Evolutionary conservation across 2,329 filamentous ascomycete species (phyloP).

Genomic region (Aspergillus puulaauensis): DNA sequence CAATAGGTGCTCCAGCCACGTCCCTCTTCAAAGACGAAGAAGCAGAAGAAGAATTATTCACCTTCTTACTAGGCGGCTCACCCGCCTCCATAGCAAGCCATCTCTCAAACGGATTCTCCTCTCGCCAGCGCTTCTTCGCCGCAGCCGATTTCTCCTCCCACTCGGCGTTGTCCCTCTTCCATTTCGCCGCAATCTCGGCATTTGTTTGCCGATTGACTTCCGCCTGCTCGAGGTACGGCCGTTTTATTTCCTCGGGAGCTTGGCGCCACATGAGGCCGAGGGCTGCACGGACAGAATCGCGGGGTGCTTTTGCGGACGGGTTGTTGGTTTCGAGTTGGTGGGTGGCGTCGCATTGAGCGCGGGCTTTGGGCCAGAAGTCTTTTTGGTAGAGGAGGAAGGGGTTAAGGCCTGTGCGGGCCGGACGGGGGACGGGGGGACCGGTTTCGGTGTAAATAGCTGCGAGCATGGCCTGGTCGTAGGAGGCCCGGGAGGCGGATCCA

Average conservation of each 20-base stretch:
- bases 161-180: constrained; percentile 67
- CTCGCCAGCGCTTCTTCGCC: constrained; percentile 42
- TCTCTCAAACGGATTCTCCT: constrained; percentile 35
- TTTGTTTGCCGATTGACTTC: constrained; percentile 69
- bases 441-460: constrained; percentile 60
- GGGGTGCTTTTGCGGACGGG: constrained; percentile 64
- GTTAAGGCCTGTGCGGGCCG: constrained; percentile 73
- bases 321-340: constrained; percentile 64
- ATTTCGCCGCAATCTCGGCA: constrained; percentile 62
- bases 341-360: constrained; percentile 68
- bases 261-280: constrained; percentile 91
- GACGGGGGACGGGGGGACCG: constrained; percentile 72
- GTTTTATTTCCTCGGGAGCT: constrained; percentile 66
- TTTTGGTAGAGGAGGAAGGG: constrained; percentile 90
- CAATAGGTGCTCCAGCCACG: background rate
- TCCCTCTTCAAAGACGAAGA: background rate
- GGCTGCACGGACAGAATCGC: constrained; percentile 76
- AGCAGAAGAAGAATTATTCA: background rate
- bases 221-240: constrained; percentile 75
- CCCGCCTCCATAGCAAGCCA: constrained; percentile 37
- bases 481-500: constrained; percentile 33
- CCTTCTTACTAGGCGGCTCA: constrained; percentile 4
- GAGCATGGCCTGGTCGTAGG: constrained; percentile 59
- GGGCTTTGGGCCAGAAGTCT: constrained; percentile 63
- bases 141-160: constrained; percentile 42